A percentile compares a stretch with the other conserved stretches of the same genome.
These are phyloP conservation scores for Inga laurina DNA, from an alignment of 306 rosid genomes.

Conservation along the genomic window DNA sequence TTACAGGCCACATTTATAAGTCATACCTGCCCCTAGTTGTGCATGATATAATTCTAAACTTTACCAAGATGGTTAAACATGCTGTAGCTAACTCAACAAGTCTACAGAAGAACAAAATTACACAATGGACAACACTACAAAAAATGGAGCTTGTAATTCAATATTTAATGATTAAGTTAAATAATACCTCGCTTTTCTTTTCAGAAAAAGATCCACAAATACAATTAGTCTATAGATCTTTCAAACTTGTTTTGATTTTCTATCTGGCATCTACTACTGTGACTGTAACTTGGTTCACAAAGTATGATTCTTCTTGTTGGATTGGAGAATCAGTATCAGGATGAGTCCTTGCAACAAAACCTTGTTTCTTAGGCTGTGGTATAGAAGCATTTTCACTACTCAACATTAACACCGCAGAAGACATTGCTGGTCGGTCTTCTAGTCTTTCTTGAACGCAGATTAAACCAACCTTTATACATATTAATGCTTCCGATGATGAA, in stretches of 20 bases:
- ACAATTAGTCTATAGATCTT: too few species aligned
- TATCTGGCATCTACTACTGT: constrained; percentile 53
- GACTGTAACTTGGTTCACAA: constrained; percentile 49
- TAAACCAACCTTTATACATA: constrained; percentile 46
- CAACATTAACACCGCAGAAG: constrained; percentile 50
- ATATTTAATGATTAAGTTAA: too few species aligned
- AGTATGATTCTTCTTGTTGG: constrained; percentile 44
- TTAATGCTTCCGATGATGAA: constrained; percentile 51
- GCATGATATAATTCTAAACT: too few species aligned
- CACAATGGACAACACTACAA: too few species aligned
- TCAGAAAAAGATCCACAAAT: too few species aligned
- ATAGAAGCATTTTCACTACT: constrained; percentile 45
- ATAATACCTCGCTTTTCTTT: too few species aligned
- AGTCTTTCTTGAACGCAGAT: constrained; percentile 46
- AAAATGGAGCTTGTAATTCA: too few species aligned
- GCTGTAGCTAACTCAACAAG: too few species aligned
- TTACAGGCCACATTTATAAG: too few species aligned
- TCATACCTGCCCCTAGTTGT: too few species aligned
- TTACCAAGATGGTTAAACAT: too few species aligned
- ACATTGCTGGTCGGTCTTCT: constrained; percentile 18
- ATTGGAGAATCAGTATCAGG: constrained; percentile 42
- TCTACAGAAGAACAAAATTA: too few species aligned
- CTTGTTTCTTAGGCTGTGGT: constrained; percentile 41
- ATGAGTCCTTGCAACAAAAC: constrained; percentile 43
- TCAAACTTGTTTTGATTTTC: neutral